Percentiles rank a stretch among this genome's conserved stretches.
These are phyloP conservation scores for Aspergillus ibericus DNA, from an alignment of 2,329 filamentous ascomycete species.

Conservation along the genomic window DNA sequence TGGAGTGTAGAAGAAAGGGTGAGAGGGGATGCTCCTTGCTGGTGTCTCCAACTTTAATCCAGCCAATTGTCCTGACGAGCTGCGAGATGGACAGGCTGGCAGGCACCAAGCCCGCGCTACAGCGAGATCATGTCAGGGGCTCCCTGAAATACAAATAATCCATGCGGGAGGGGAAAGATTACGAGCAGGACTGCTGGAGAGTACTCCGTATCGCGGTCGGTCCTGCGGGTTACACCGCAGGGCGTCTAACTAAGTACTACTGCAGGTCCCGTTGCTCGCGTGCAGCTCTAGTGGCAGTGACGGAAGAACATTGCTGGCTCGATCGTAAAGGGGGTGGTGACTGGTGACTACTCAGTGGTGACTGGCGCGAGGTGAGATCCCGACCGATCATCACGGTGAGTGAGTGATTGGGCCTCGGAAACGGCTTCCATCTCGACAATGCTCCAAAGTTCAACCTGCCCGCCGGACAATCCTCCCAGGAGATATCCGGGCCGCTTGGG, in stretches of 20 bases:
- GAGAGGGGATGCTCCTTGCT: constrained; percentile 12
- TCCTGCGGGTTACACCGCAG: constrained; percentile 15
- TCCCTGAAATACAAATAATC: constrained; percentile 7
- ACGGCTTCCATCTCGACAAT: neutral
- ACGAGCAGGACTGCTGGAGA: no score
- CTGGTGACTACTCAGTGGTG: neutral
- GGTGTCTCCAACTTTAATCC: constrained; percentile 15
- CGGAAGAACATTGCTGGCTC: neutral
- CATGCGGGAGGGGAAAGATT: neutral
- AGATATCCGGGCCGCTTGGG: neutral
- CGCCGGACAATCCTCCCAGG: neutral
- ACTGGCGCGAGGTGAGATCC: no score
- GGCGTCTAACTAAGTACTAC: constrained; percentile 9
- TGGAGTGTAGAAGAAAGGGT: neutral
- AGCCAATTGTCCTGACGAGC: constrained; percentile 7
- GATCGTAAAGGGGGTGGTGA: neutral
- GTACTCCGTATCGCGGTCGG: neutral
- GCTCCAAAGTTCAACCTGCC: neutral
- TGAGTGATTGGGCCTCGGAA: neutral
- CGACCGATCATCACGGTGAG: neutral
- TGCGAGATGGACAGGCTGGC: neutral
- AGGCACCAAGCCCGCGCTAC: constrained; percentile 1
- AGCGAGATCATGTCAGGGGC: constrained; percentile 17
- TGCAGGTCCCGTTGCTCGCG: constrained; percentile 19
- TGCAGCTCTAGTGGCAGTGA: constrained; percentile 9